Base-by-base conservation (phyloP, 108 stramenopile species). In the Aurantiochytrium sp. region DNA sequence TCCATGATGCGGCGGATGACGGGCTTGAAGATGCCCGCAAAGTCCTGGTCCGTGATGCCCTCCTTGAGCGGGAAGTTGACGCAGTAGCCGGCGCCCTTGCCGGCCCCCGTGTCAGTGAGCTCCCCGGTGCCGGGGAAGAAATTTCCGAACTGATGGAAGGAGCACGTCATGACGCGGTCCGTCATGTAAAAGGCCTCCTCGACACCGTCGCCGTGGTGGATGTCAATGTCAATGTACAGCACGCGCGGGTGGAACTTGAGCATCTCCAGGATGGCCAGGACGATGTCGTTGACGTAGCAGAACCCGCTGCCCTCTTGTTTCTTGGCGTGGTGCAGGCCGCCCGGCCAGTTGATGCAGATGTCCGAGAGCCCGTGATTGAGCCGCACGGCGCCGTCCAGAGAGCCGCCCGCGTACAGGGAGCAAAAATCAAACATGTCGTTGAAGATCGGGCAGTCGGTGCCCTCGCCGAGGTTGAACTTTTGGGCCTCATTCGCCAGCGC, bases 141-240 rank as follows among this genome's bases (percentile, higher is more conserved):
- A 85, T 99, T 97, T 15, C 98, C 99, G 89, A 39, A 86, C 90
- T 98, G 98, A 94, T 99, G 99, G 91, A 99, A 95, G 86, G 94
- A 95, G 21, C 97, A 94, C 22, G 99, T 99, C 99, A 99, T 99
- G 87, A 99, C 99, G 2, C 98, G 95, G 88, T 99, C 97, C 17
- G 98, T 98, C 52, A 96, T 95, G 93, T 99, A 99, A 90, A 99
- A 99, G 27, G 99, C 99, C 93, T 99, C 99, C 93, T 99, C 97
- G 31, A 99, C 98, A 4, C 98, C 98, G 92, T 99, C 98, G 30
- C 98, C 98, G 89, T 99, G 98, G 90, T 99, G 99, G 19, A 99
- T 97, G 92, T 99, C 99, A 89, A 99, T 99, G 89, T 99, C 99
- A 69, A 99, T 96, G 92, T 99, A 99, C 32, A 99, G 94, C 24